These are phyloP conservation scores for Cryptosporidium ryanae DNA, from an alignment of 169 alveolate species.

Conservation along the genomic window DNA sequence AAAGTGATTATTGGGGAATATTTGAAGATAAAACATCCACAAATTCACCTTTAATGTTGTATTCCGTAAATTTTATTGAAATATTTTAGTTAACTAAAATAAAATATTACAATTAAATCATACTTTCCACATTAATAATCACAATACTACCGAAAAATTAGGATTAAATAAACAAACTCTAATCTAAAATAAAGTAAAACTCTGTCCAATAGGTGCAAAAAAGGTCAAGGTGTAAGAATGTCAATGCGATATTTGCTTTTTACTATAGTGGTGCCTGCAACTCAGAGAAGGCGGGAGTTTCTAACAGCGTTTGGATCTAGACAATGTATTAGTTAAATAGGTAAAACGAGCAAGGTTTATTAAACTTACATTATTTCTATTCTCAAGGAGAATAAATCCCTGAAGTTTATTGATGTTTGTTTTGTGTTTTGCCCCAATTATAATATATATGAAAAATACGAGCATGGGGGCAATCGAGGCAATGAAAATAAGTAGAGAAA, in stretches of 20 bases:
- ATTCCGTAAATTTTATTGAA: too few species aligned
- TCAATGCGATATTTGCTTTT: neutral
- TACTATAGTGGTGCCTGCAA: conserved; percentile 4
- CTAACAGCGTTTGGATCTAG: conserved; percentile 17
- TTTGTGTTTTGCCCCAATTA: conserved; percentile 50
- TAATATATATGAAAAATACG: neutral
- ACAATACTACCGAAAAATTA: too few species aligned
- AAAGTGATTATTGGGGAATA: neutral
- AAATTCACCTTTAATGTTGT: conserved; percentile 14
- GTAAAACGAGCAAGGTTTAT: neutral
- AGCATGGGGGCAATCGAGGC: conserved; percentile 13
- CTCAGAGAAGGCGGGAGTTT: conserved; percentile 37
- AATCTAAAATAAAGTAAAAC: too few species aligned
- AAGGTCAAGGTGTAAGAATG: neutral
- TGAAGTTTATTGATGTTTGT: conserved; percentile 50
- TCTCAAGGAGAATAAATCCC: conserved; percentile 32
- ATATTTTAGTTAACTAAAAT: too few species aligned
- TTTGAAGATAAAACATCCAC: conserved; percentile 28
- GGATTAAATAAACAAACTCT: too few species aligned
- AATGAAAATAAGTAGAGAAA: conserved; percentile 15
- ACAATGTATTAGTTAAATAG: neutral
- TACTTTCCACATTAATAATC: too few species aligned
- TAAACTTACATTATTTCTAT: conserved; percentile 48
- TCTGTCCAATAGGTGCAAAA: neutral
- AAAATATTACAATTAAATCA: too few species aligned